Percentiles rank a stretch among this genome's conserved stretches.
Conservation (phyloP, 257 asterid genomes). For the Solanum appendiculatum region DNA sequence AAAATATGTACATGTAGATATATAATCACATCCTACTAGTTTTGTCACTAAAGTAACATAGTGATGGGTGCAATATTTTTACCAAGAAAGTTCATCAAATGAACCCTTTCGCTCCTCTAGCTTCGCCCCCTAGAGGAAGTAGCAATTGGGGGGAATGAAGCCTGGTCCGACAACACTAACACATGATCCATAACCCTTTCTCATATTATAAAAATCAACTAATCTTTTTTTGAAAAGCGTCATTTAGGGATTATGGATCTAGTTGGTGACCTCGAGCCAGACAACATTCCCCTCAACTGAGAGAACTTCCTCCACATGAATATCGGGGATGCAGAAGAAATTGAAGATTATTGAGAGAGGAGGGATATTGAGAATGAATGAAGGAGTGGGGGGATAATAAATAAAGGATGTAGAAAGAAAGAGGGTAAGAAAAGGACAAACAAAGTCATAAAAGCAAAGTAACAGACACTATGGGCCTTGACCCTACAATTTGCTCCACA, state of each 20-base stretch:
- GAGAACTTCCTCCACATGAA: neutral
- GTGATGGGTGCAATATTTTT: neutral
- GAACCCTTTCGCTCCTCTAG: neutral
- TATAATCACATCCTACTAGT: neutral
- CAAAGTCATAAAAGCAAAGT: slow-evolving; percentile 55
- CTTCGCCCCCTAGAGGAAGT: slow-evolving; percentile 17
- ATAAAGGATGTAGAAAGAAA: slow-evolving; percentile 37
- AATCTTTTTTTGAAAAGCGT: neutral
- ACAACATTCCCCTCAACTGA: slow-evolving; percentile 94
- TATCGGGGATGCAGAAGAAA: neutral
- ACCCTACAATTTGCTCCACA: slow-evolving; percentile 33
- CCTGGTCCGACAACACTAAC: slow-evolving; percentile 95
- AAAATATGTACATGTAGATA: neutral
- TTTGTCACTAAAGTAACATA: neutral
- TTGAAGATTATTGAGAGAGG: neutral
- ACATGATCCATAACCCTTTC: slow-evolving; percentile 13
- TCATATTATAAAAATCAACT: neutral
- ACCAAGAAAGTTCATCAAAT: neutral
- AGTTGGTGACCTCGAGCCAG: slow-evolving; percentile 81
- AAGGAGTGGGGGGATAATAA: slow-evolving; percentile 13
- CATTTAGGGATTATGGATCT: slow-evolving; percentile 17
- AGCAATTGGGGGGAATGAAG: slow-evolving; percentile 96
- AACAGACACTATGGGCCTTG: slow-evolving; percentile 28
- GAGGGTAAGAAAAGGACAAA: slow-evolving; percentile 37
- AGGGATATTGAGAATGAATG: neutral